A percentile compares a stretch with the other conserved stretches of the same genome.
These are phyloP conservation scores for Gymnopus androsaceus DNA, from an alignment of 1,284 basidiomycete species.

Conservation along the genomic window DNA sequence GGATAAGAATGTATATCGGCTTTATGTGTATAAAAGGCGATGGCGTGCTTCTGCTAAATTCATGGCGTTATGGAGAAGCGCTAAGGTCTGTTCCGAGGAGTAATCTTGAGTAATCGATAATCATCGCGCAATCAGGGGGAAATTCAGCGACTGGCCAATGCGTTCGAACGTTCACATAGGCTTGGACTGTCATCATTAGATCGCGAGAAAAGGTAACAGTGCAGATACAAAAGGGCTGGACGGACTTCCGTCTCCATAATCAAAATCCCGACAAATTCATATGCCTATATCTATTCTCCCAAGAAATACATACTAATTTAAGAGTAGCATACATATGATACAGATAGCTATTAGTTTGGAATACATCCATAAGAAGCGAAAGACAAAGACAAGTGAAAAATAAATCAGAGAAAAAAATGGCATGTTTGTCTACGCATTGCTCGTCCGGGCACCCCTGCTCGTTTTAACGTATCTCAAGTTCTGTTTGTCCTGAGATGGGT, in stretches of 20 bases:
- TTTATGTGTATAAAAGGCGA: background rate
- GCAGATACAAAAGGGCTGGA: too few species aligned
- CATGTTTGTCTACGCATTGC: background rate
- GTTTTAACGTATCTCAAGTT: slow-evolving; percentile 22
- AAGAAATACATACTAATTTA: background rate
- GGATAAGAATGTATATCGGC: background rate
- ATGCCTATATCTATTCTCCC: too few species aligned
- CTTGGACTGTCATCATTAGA: too few species aligned
- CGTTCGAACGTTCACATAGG: too few species aligned
- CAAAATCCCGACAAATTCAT: too few species aligned
- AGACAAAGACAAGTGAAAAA: background rate
- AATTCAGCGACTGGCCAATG: too few species aligned
- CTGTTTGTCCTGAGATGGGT: slow-evolving; percentile 39
- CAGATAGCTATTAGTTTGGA: slow-evolving; percentile 1
- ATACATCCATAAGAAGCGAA: background rate
- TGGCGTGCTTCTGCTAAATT: slow-evolving; percentile 12
- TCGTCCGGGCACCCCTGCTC: slow-evolving; percentile 10
- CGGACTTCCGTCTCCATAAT: too few species aligned
- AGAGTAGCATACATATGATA: slow-evolving; percentile 8
- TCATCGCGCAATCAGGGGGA: slow-evolving; percentile 11
- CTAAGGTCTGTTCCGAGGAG: background rate
- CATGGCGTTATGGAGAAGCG: too few species aligned
- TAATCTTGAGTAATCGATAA: too few species aligned
- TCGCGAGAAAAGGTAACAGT: too few species aligned
- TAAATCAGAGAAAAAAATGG: background rate